These are phyloP conservation scores for Iris macrosiphon DNA, from an alignment of 106 monocot genomes.

Conservation along the genomic window DNA sequence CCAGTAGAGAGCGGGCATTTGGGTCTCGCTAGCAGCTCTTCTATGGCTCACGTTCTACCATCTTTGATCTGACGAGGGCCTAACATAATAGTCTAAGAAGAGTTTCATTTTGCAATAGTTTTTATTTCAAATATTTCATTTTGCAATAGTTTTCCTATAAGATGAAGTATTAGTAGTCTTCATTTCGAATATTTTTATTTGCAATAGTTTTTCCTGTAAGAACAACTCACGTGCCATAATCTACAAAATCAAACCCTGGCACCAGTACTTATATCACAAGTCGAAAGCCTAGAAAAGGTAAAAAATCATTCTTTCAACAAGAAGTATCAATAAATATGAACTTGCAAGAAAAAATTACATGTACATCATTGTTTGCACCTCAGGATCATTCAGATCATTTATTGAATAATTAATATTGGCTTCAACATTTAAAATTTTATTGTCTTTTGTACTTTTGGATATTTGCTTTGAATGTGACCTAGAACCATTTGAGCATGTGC, in stretches of 20 bases:
- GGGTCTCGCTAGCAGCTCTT: no score
- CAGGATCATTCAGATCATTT: conserved; percentile 23
- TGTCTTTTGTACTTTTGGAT: no score
- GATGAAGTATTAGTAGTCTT: not conserved
- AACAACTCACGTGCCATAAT: conserved; percentile 75
- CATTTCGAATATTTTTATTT: conserved; percentile 17
- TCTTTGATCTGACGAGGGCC: no score
- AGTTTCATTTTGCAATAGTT: no score
- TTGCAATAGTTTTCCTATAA: no score
- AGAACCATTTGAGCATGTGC: no score
- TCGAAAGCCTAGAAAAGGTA: not conserved
- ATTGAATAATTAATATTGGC: conserved; percentile 7
- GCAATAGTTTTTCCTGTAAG: conserved; percentile 33
- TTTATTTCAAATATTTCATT: no score
- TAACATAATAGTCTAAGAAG: no score
- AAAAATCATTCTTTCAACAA: not conserved
- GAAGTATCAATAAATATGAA: not conserved
- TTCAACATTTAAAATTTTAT: no score
- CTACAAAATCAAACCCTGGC: conserved; percentile 55
- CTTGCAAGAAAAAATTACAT: conserved; percentile 31
- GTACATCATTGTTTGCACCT: conserved; percentile 13
- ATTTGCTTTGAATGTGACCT: no score
- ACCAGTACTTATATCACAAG: conserved; percentile 39
- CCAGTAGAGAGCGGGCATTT: no score
- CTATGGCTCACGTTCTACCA: no score